Percentiles rank a stretch among this genome's conserved stretches.
Evolutionary conservation across 192 early-diverging fungal species (phyloP).

Genomic region (Diversispora eburnea): DNA sequence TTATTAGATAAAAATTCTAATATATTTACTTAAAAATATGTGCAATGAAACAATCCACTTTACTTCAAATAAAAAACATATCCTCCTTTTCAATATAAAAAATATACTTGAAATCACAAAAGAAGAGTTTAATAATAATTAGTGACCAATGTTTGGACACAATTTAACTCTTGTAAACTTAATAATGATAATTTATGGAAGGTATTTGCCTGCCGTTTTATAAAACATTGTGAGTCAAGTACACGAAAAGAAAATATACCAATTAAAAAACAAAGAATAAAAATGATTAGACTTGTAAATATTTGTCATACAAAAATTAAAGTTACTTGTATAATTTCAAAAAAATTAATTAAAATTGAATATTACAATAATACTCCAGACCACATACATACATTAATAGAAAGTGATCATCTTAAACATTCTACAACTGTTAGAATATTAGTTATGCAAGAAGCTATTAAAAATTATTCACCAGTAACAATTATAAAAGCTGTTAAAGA

Average conservation of each 20-base stretch:
- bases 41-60: not conserved
- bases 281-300: not conserved
- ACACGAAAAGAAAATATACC: not conserved
- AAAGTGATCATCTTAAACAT: not conserved
- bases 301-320: conserved; percentile 20
- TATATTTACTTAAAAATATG: too few species aligned
- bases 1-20: too few species aligned
- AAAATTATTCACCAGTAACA: not conserved
- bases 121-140: conserved; percentile 26
- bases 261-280: not conserved
- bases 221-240: conserved; percentile 12
- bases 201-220: not conserved
- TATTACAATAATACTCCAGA: not conserved
- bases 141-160: conserved; percentile 30
- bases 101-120: not conserved
- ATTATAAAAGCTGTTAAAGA: conserved; percentile 9
- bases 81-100: conserved; percentile 23
- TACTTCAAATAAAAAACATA: conserved; percentile 20
- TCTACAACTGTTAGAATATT: not conserved
- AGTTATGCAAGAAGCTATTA: conserved; percentile 13
- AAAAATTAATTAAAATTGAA: conserved; percentile 1
- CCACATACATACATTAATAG: conserved; percentile 1
- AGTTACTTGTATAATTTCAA: not conserved
- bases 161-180: conserved; percentile 8
- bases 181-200: conserved; percentile 12